These are phyloP conservation scores for Mycotypha africana DNA, from an alignment of 371 early-diverging fungal species.

Conservation along the genomic window DNA sequence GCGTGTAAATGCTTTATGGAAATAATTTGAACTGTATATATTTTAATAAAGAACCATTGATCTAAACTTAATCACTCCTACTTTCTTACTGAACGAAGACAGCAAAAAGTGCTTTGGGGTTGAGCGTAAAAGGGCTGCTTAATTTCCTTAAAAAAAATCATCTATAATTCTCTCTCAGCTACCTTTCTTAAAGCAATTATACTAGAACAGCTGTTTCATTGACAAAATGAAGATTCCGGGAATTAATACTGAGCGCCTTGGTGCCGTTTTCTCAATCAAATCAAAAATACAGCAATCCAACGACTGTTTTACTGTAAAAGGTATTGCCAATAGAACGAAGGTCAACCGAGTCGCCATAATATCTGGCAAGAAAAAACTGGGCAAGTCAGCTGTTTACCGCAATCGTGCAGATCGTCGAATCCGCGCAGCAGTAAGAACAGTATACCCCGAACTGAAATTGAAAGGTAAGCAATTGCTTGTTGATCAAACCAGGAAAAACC, in stretches of 20 bases:
- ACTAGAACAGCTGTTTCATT: no score
- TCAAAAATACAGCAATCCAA: not conserved
- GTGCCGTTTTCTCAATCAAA: not conserved
- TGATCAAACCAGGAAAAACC: not conserved
- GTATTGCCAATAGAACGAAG: not conserved
- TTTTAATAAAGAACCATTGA: no score
- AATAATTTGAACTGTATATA: no score
- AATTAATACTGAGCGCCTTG: conserved; percentile 4
- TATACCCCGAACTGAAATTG: conserved; percentile 4
- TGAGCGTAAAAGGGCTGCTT: no score
- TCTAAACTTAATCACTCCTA: no score
- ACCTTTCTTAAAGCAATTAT: no score
- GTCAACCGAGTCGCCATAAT: conserved; percentile 10
- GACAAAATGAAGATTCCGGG: conserved; percentile 23
- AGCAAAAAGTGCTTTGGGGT: no score
- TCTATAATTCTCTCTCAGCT: no score
- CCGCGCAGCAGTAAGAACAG: conserved; percentile 9
- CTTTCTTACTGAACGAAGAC: no score
- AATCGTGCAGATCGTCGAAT: conserved; percentile 20
- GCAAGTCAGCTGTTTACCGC: conserved; percentile 22
- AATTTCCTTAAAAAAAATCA: no score
- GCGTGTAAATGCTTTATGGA: conserved; percentile 56
- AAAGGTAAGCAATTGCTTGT: conserved; percentile 1
- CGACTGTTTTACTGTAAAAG: conserved; percentile 7
- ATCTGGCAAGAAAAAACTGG: conserved; percentile 18